Percentiles rank a stretch among this genome's conserved stretches.
Evolutionary conservation across 305 asterid genomes (phyloP).

Genomic region (Fraxinus sp.): DNA sequence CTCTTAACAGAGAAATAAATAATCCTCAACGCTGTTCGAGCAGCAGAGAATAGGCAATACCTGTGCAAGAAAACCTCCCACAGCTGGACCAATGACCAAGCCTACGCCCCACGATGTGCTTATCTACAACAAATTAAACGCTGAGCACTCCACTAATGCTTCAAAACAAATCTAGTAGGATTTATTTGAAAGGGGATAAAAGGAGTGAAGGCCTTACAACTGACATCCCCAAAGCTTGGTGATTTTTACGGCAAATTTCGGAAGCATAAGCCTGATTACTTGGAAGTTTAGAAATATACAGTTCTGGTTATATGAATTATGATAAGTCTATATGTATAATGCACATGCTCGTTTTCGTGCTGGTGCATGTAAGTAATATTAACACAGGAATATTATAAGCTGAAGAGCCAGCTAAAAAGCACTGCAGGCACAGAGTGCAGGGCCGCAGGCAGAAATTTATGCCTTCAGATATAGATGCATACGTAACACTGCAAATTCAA

Average conservation of each 20-base stretch:
- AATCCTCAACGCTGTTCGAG: neutral
- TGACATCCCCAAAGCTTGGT: constrained; percentile 80
- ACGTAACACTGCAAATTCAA: neutral
- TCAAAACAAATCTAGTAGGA: neutral
- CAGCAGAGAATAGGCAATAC: constrained; percentile 32
- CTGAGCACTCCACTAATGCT: neutral
- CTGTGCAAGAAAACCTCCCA: constrained; percentile 90
- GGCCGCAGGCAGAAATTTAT: neutral
- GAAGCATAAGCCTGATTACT: constrained; percentile 65
- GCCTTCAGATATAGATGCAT: neutral
- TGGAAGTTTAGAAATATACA: constrained; percentile 6
- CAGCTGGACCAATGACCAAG: constrained; percentile 85
- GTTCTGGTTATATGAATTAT: neutral
- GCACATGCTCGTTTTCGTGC: neutral
- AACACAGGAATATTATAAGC: neutral
- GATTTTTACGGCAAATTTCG: constrained; percentile 73
- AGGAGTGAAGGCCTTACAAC: constrained; percentile 48
- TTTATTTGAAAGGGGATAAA: neutral
- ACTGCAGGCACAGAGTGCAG: neutral
- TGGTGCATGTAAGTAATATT: neutral
- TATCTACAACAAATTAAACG: constrained; percentile 40
- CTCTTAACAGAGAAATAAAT: neutral
- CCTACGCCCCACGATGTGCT: constrained; percentile 93
- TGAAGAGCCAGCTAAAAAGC: neutral
- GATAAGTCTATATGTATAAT: neutral